Base-by-base conservation (phyloP, 2,329 filamentous ascomycete species). In the Trichophyton verrucosum region DNA sequence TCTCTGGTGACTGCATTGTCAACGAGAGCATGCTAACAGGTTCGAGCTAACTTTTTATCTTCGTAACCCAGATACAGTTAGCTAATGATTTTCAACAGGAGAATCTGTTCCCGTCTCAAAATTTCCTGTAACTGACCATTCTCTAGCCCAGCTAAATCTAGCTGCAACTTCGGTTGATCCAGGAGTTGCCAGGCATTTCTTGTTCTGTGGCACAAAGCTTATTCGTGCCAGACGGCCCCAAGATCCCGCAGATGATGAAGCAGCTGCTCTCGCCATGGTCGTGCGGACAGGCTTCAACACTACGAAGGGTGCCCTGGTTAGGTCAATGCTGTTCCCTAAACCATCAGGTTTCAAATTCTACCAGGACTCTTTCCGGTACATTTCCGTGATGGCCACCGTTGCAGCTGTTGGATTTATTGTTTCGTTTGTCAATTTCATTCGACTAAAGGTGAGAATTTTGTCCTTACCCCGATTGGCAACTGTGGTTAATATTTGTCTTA, bases 281-380 rank as follows among this genome's bases (percentile, higher is more conserved):
- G 86, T 96, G 30, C 84, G 94, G 64, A 99, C 91, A 1, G 94
- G 94, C 1, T 99, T 99, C 75, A 95, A 95, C 72, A 99, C 94
- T 0, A 99, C 94, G 1, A 99, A 99, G 72, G 94, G 94, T 24
- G 89, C 94, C 8, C 78, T 99, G 17, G 91, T 99, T 62, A 87
- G 94, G 24, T 97, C 94, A 0, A 99, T 99, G 92, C 82, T 99
- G 42, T 99, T 99, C 71, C 95, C 94, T 0, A 99, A 99, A 70
- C 94, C 94, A 1, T 96, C 92, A 0, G 92, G 92, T 0, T 99
- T 99, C 82, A 97, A 95, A 69, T 99, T 99, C 72, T 99, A 99
- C 73, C 85, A 90, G 47, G 94, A 99, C 73, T 96, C 92, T 0
- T 99, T 99, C 76, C 85, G 91, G 22, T 99, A 99, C 72, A 97